A percentile compares a stretch with the other conserved stretches of the same genome.
phyloP scores from a whole-genome alignment of 2,329 filamentous ascomycete genomes.

The Apiospora marii region DNA sequence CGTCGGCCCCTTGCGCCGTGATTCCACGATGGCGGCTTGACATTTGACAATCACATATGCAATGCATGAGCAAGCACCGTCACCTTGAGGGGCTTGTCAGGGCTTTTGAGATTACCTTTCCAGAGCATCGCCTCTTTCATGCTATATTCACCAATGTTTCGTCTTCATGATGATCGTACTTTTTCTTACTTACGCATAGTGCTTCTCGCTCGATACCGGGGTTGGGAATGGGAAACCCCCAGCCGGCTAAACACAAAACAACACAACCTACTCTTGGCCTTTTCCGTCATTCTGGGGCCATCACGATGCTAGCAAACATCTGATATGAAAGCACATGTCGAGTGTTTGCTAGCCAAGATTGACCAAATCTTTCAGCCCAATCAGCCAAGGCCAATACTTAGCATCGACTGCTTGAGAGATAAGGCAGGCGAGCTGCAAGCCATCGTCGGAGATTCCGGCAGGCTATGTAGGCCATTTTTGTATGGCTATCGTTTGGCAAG shows the following conservation, averaged over 20 bases:
- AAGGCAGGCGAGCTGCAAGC: slow-evolving; percentile 32
- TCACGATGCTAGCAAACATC: background rate
- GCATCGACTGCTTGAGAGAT: slow-evolving; percentile 28
- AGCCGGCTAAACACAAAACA: slow-evolving; percentile 14
- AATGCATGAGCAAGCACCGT: background rate
- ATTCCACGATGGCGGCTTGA: slow-evolving; percentile 18
- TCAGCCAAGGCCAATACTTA: background rate
- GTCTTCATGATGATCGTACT: background rate
- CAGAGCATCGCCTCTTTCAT: background rate
- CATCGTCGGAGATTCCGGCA: slow-evolving; percentile 29
- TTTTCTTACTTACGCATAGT: background rate
- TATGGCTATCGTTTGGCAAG: slow-evolving; percentile 23
- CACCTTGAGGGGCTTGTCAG: background rate
- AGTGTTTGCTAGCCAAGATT: slow-evolving; percentile 8
- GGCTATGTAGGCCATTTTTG: slow-evolving; percentile 28
- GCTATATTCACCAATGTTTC: background rate
- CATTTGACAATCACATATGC: slow-evolving; percentile 8
- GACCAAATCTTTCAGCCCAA: background rate
- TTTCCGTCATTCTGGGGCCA: background rate
- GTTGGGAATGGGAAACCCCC: background rate
- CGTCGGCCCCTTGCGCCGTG: slow-evolving; percentile 13
- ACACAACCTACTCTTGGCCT: background rate
- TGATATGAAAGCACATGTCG: background rate
- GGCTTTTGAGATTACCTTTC: background rate
- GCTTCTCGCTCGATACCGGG: background rate